Conservation (phyloP, 2,329 filamentous ascomycete species). For the Calonectria honghensis region DNA sequence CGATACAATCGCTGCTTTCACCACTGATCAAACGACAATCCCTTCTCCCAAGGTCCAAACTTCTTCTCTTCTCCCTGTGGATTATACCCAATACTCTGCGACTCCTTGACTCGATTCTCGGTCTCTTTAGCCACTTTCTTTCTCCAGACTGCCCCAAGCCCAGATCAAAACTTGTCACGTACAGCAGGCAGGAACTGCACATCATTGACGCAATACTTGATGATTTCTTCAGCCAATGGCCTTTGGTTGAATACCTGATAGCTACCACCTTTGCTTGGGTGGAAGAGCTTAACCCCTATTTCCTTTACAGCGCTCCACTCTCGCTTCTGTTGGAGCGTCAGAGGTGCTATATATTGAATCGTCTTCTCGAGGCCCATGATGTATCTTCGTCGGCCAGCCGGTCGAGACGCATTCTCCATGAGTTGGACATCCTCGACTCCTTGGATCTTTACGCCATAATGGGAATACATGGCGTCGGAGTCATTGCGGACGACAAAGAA, state of each 20-base stretch:
- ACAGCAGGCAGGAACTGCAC: constrained; percentile 64
- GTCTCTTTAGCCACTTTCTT: constrained; percentile 54
- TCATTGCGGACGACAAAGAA: constrained; percentile 78
- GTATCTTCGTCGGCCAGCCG: neutral
- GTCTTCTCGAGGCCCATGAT: constrained; percentile 31
- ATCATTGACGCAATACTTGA: constrained; percentile 68
- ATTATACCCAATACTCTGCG: constrained; percentile 54
- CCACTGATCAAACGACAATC: neutral
- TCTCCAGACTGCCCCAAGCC: constrained; percentile 45
- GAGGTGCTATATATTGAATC: constrained; percentile 20
- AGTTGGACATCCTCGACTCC: constrained; percentile 73
- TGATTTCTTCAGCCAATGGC: constrained; percentile 63
- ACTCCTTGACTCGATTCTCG: constrained; percentile 54
- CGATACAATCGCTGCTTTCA: neutral
- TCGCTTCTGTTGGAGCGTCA: constrained; percentile 9
- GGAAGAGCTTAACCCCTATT: constrained; percentile 61
- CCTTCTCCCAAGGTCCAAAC: constrained; percentile 31
- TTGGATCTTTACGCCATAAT: constrained; percentile 64
- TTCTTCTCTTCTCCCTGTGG: constrained; percentile 3
- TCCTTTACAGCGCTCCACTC: constrained; percentile 61
- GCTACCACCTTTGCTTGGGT: constrained; percentile 63
- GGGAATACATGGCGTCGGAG: constrained; percentile 71
- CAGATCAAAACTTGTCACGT: constrained; percentile 54
- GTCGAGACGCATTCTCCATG: constrained; percentile 67
- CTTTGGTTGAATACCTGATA: constrained; percentile 69